These are phyloP conservation scores for Puccinia hordei DNA, from an alignment of 1,284 basidiomycete species.

Conservation along the genomic window DNA sequence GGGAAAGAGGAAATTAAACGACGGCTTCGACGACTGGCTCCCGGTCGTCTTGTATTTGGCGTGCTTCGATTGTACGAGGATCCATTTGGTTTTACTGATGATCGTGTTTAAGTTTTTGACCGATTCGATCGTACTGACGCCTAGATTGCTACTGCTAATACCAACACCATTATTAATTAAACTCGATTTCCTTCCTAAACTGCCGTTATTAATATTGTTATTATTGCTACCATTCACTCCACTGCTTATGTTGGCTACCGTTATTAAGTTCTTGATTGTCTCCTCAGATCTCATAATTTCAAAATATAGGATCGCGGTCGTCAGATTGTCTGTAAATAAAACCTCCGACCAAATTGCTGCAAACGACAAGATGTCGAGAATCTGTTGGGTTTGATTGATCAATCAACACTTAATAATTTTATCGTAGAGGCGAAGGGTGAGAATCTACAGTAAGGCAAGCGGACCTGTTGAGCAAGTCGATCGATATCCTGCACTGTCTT, in stretches of 20 bases:
- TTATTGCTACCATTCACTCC: constrained; percentile 9
- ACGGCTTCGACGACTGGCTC: background rate
- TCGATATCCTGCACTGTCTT: constrained; percentile 38
- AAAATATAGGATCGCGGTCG: constrained; percentile 54
- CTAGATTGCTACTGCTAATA: constrained; percentile 35
- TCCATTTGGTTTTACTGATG: constrained; percentile 52
- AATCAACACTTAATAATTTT: background rate
- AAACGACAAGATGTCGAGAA: constrained; percentile 56
- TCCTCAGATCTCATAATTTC: constrained; percentile 56
- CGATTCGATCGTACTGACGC: constrained; percentile 55
- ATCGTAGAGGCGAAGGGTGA: background rate
- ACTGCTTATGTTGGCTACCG: constrained; percentile 52
- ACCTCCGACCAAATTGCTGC: constrained; percentile 56
- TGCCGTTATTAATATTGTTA: constrained; percentile 15
- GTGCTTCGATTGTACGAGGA: constrained; percentile 50
- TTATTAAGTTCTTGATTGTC: constrained; percentile 54
- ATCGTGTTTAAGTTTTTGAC: constrained; percentile 54
- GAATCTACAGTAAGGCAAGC: background rate
- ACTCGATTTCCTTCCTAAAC: background rate
- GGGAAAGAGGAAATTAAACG: constrained; percentile 16
- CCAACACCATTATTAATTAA: background rate
- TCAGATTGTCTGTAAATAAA: constrained; percentile 52
- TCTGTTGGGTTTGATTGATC: constrained; percentile 46
- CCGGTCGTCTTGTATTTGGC: constrained; percentile 19
- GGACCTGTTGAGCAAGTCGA: constrained; percentile 47